These are phyloP conservation scores for Daedaleopsis sinensis DNA, from an alignment of 768 basidiomycete genomes.

Conservation along the genomic window DNA sequence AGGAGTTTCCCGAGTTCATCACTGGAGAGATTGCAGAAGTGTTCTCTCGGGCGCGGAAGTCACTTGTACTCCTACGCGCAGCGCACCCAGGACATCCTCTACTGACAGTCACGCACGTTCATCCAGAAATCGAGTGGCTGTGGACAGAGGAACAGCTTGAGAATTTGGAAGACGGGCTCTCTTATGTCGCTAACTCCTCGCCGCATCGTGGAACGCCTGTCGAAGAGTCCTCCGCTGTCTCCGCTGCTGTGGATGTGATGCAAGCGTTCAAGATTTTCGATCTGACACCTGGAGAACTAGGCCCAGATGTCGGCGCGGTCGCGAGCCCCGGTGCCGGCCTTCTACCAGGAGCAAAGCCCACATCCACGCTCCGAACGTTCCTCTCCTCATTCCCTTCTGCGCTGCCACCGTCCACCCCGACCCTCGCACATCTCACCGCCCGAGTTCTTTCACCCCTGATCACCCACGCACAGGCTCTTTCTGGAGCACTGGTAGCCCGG, in stretches of 20 bases:
- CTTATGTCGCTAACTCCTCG: not conserved
- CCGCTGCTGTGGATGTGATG: not conserved
- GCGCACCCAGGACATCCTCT: conserved; percentile 69
- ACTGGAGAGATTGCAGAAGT: conserved; percentile 50
- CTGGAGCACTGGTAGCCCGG: conserved; percentile 64
- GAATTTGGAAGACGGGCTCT: not conserved
- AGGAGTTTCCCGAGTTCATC: conserved; percentile 68
- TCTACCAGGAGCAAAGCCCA: conserved; percentile 2
- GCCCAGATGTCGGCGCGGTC: conserved; percentile 6
- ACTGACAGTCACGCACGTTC: conserved; percentile 33
- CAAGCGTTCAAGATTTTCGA: conserved; percentile 14
- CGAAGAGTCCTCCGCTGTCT: not conserved
- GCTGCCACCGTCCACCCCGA: conserved; percentile 68
- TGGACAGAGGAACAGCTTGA: conserved; percentile 62
- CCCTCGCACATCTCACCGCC: conserved; percentile 60
- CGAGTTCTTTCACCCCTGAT: conserved; percentile 63
- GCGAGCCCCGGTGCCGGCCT: conserved; percentile 9
- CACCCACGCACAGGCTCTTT: conserved; percentile 65
- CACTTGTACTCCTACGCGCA: conserved; percentile 62
- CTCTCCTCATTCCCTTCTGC: conserved; percentile 57
- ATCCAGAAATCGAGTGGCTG: conserved; percentile 53
- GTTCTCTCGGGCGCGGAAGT: conserved; percentile 68
- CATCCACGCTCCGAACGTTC: conserved; percentile 46
- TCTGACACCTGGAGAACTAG: conserved; percentile 14
- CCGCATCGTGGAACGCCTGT: too few species aligned